A percentile compares a stretch with the other conserved stretches of the same genome.
These are phyloP conservation scores for Aspergillus transmontanensis DNA, from an alignment of 2,329 filamentous ascomycete genomes.

Conservation along the genomic window DNA sequence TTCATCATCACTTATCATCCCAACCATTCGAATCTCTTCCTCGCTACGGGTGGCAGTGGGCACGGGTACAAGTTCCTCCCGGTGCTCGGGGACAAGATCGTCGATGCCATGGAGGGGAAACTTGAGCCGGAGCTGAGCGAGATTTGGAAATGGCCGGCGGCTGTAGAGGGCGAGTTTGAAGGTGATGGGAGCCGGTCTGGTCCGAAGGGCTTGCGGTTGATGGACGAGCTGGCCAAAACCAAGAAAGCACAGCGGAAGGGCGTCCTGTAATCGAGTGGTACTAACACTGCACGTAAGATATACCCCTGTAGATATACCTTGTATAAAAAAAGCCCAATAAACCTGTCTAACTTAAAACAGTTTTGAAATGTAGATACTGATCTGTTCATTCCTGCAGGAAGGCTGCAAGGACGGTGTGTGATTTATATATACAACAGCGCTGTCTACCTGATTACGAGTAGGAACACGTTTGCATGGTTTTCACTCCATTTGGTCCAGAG, in stretches of 20 bases:
- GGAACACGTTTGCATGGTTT: neutral
- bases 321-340: neutral
- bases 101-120: conserved; percentile 48
- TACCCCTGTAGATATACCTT: conserved; percentile 3
- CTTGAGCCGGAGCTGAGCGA: conserved; percentile 44
- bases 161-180: conserved; percentile 27
- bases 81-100: conserved; percentile 55
- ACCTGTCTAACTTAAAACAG: neutral
- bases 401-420: too few species aligned
- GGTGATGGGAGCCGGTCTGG: conserved; percentile 45
- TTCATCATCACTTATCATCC: conserved; percentile 74
- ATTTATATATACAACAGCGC: too few species aligned
- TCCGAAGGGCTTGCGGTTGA: conserved; percentile 35
- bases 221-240: conserved; percentile 41
- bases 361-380: neutral
- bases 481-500: conserved; percentile 1
- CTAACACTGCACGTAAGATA: neutral
- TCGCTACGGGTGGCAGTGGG: conserved; percentile 57
- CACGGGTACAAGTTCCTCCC: conserved; percentile 59
- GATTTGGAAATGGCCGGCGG: conserved; percentile 47
- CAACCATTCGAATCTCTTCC: conserved; percentile 51
- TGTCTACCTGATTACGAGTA: neutral
- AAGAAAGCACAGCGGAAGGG: conserved; percentile 26
- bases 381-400: too few species aligned
- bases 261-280: conserved; percentile 22